Evolutionary conservation across 1,139 yeast genomes (phyloP).

Genomic region (Saccharomyces hybrid): DNA sequence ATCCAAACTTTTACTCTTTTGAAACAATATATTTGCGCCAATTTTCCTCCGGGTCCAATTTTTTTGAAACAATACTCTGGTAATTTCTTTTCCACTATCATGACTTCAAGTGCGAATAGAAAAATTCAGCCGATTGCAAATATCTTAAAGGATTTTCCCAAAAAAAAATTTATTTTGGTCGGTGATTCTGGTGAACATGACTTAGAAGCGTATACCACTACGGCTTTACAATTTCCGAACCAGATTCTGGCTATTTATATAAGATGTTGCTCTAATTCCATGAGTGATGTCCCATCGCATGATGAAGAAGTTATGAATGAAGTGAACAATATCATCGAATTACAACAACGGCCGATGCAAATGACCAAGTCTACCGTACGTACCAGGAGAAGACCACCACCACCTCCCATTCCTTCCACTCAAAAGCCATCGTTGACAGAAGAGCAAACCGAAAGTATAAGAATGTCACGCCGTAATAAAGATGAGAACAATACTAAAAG

Average conservation of each 20-base stretch:
- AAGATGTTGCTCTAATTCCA: constrained; percentile 65
- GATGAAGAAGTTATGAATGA: constrained; percentile 23
- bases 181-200: constrained; percentile 98
- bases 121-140: constrained; percentile 59
- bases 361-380: neutral
- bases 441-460: constrained; percentile 12
- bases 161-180: constrained; percentile 67
- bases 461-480: constrained; percentile 8
- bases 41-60: constrained; percentile 63
- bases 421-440: constrained; percentile 10
- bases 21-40: constrained; percentile 45
- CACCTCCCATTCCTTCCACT: constrained; percentile 17
- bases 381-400: constrained; percentile 8
- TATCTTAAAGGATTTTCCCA: constrained; percentile 68
- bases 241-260: constrained; percentile 71
- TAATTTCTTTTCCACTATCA: constrained; percentile 64
- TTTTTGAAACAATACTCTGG: constrained; percentile 85
- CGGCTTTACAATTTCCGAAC: constrained; percentile 54
- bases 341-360: neutral
- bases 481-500: constrained; percentile 5
- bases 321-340: constrained; percentile 26
- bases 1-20: constrained; percentile 76
- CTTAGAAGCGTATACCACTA: constrained; percentile 77
- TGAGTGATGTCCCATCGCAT: constrained; percentile 47
- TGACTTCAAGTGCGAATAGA: constrained; percentile 81